Percentiles rank a stretch among this genome's conserved stretches.
Conservation (phyloP, 305 asterid species). For the Plantago rigida region DNA sequence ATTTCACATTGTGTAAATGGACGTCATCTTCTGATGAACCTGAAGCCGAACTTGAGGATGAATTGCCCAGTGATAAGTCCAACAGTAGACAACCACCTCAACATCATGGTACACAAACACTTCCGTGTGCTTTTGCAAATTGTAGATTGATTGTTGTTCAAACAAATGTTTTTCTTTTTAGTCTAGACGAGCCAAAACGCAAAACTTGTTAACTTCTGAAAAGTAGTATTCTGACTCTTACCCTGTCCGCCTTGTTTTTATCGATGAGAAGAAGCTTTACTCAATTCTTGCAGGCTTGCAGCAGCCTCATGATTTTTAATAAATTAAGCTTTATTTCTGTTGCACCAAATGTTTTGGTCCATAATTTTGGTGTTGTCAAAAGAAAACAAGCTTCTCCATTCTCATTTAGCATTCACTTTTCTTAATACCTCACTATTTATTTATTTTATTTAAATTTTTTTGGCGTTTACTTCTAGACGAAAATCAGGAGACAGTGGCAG, state of each 20-base stretch:
- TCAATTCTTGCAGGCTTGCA: constrained; percentile 1
- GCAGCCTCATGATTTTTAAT: constrained; percentile 14
- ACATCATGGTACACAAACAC: constrained; percentile 23
- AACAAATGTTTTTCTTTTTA: not conserved
- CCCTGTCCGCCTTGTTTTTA: not conserved
- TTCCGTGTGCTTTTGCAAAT: too few species aligned
- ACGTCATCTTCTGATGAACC: constrained; percentile 34
- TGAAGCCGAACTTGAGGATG: constrained; percentile 39
- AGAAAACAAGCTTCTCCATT: constrained; percentile 1
- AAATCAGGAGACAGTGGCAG: constrained; percentile 32
- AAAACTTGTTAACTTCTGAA: too few species aligned
- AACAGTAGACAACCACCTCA: constrained; percentile 25
- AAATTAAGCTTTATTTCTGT: constrained; percentile 3
- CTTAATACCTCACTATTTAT: not conserved
- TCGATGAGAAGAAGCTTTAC: not conserved
- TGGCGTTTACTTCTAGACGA: constrained; percentile 28
- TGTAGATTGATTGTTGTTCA: too few species aligned
- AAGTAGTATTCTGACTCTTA: not conserved
- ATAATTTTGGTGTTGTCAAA: not conserved
- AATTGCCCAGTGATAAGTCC: constrained; percentile 31
- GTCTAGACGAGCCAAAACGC: not conserved
- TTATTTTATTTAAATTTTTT: not conserved
- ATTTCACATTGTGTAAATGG: constrained; percentile 63
- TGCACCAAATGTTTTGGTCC: constrained; percentile 6
- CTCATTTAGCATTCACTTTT: constrained; percentile 9